phyloP scores from a whole-genome alignment of 2,329 filamentous ascomycete genomes.

The Hirsutella minnesotensis region DNA sequence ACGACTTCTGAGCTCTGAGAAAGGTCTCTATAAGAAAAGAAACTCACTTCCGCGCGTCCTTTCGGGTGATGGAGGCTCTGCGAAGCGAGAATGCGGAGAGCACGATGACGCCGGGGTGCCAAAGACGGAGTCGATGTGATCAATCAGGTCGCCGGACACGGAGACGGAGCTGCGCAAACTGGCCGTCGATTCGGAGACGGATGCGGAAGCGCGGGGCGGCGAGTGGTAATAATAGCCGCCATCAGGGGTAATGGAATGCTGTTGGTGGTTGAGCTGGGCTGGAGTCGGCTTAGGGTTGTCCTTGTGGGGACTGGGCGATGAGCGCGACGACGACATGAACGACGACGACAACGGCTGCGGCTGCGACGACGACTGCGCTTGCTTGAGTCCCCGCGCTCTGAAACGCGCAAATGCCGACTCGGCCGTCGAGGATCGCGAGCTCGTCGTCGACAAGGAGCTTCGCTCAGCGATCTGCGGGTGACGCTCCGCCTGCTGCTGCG shows the following conservation, averaged over 20 bases:
- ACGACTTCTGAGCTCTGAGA: background rate
- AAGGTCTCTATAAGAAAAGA: background rate
- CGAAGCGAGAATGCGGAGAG: background rate
- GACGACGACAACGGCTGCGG: background rate
- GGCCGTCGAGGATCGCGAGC: conserved; percentile 26
- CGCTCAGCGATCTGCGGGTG: background rate
- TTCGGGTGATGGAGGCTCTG: background rate
- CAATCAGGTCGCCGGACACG: background rate
- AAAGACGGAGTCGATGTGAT: background rate
- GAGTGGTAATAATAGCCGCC: no score
- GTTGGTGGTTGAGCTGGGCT: background rate
- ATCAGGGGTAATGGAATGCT: background rate
- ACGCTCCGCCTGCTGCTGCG: background rate
- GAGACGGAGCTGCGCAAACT: conserved; percentile 10
- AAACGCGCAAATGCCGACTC: conserved; percentile 32
- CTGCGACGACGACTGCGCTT: conserved; percentile 1
- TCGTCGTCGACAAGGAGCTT: conserved; percentile 23
- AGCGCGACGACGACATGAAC: background rate
- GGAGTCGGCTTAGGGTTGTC: background rate
- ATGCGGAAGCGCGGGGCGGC: background rate
- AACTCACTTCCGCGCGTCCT: background rate
- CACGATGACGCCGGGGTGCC: background rate
- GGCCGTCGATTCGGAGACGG: background rate
- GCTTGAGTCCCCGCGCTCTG: conserved; percentile 20
- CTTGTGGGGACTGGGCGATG: background rate